These are phyloP conservation scores for Euphorbia peplus DNA, from an alignment of 345 rosid genomes.

Conservation along the genomic window DNA sequence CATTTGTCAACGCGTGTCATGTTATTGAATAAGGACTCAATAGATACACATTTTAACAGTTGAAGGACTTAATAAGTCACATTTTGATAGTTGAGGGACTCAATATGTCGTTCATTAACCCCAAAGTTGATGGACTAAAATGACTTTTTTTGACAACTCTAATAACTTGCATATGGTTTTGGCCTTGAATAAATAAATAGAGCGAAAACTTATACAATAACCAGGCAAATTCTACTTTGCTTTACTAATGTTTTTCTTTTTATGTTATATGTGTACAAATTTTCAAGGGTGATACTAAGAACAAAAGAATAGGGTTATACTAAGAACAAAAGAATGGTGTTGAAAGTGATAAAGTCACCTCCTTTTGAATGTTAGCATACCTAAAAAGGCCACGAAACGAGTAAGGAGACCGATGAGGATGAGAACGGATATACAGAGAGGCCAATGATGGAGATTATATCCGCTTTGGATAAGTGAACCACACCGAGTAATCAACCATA, in stretches of 20 bases:
- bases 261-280: background rate
- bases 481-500: conserved; percentile 87
- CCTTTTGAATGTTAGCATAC: conserved; percentile 67
- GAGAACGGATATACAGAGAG: conserved; percentile 52
- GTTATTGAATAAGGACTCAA: no score
- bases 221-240: background rate
- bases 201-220: background rate
- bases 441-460: conserved; percentile 58
- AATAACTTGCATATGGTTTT: no score
- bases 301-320: conserved; percentile 4
- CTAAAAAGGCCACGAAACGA: conserved; percentile 54
- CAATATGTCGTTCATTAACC: no score
- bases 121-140: no score
- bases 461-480: conserved; percentile 54
- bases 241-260: background rate
- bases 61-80: no score
- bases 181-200: background rate
- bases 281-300: background rate
- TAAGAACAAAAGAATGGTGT: no score
- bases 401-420: conserved; percentile 44
- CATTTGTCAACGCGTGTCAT: no score
- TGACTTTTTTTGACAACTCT: no score
- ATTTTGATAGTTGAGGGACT: no score
- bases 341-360: conserved; percentile 33
- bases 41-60: no score